Conservation (phyloP, 2,329 filamentous ascomycete species). For the Claviceps quebecensis region DNA sequence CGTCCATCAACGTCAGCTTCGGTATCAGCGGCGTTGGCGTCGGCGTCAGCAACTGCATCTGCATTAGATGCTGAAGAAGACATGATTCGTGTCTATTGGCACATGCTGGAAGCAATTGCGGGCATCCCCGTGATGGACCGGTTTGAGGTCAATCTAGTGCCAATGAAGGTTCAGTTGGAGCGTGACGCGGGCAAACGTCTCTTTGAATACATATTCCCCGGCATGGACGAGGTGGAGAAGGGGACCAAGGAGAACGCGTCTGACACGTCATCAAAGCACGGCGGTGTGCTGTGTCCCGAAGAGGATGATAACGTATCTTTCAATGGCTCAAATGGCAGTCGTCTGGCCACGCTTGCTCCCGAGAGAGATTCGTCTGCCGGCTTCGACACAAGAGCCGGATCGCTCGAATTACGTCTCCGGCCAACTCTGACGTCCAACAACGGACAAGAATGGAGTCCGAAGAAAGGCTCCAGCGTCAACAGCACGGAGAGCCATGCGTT, state of each 20-base stretch:
- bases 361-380: conserved; percentile 30
- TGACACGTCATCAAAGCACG: conserved; percentile 36
- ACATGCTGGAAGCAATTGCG: conserved; percentile 95
- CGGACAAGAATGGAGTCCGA: conserved; percentile 19
- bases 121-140: conserved; percentile 95
- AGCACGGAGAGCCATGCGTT: conserved; percentile 29
- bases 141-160: conserved; percentile 88
- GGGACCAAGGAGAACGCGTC: conserved; percentile 40
- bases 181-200: conserved; percentile 82
- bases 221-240: conserved; percentile 47
- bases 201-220: conserved; percentile 96
- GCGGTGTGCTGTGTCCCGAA: conserved; percentile 7
- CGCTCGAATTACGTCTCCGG: conserved; percentile 67
- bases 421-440: conserved; percentile 60
- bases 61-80: conserved; percentile 37
- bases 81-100: conserved; percentile 92
- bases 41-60: conserved; percentile 10
- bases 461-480: conserved; percentile 36
- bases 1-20: neutral
- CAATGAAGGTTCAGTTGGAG: conserved; percentile 86
- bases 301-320: conserved; percentile 31
- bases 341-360: conserved; percentile 20
- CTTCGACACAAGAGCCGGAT: conserved; percentile 52
- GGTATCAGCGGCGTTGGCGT: neutral
- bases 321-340: conserved; percentile 22